Base-by-base conservation (phyloP, 176 grass and related monocot species). In the Oryza punctata region DNA sequence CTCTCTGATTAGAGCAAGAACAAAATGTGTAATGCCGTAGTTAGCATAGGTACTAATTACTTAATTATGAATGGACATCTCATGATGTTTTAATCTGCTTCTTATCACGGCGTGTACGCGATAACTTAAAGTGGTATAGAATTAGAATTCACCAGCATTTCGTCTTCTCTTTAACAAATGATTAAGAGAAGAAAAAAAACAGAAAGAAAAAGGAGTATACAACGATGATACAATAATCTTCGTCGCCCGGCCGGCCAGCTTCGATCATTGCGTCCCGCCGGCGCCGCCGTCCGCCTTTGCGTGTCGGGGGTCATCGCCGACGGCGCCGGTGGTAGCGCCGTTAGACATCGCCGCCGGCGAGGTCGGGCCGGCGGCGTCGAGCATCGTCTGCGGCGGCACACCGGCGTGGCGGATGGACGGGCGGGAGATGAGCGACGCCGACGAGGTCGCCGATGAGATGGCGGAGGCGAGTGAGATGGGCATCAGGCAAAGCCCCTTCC, bases 401-500 rank as follows among this genome's bases (percentile, higher is more conserved):
- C 25, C 26, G 19, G 68, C 7, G 10, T 67, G 57, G 47, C 66
- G 68, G 23, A 61, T 18, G 26, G 81, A 12, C 0, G 80, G 85
- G 1, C 80, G 88, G 24, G 92, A 80, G 86, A 86, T 92, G 54
- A 87, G 80, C 6, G 84, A 90, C n/a, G 70, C 69, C 63, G 89
- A 82, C 0, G 69, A 85, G 70, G 96, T 91, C 79, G 89, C 92
- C 3, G 96, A 91, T 40, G 96, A 95, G 79, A 98, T 98, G 82
- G 96, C 93, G 4, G 93, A 95, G 26, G 93, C 96, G 33, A 98
- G 96, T 63, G 96, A 98, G 87, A 98, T 98, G 33, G 96, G 96
- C 96, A 98, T 98, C 40, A 98, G 96, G 87, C 96, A 98, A 59
- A 98, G 93, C 8, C 93, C 96, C 82, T 98, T 98, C 5, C 96